These are phyloP conservation scores for Candida ortonii DNA, from an alignment of 805 yeast genomes.

Conservation along the genomic window DNA sequence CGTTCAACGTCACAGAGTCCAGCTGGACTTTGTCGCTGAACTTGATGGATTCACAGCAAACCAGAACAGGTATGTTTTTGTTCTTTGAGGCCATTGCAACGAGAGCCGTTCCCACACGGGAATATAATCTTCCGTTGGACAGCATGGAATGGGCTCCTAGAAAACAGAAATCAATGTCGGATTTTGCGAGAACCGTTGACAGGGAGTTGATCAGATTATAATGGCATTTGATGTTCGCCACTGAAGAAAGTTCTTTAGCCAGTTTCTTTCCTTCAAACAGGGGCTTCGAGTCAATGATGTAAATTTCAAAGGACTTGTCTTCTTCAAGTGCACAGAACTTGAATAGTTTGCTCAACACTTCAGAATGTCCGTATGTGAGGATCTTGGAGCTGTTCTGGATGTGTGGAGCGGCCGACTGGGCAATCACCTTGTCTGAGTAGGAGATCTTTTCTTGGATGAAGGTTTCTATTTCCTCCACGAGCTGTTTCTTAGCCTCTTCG, in stretches of 20 bases:
- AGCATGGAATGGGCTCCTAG: conserved; percentile 97
- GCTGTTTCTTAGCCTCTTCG: conserved; percentile 59
- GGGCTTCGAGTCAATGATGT: conserved; percentile 91
- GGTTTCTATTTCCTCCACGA: conserved; percentile 68
- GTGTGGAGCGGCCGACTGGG: conserved; percentile 74
- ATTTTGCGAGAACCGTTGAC: conserved; percentile 64
- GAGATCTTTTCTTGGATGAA: conserved; percentile 84
- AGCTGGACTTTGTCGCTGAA: conserved; percentile 93
- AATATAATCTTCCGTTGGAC: conserved; percentile 88
- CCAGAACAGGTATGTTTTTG: conserved; percentile 88
- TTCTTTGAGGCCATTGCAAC: conserved; percentile 88
- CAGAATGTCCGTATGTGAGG: conserved; percentile 84
- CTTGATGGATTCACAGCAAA: conserved; percentile 92
- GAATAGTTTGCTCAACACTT: conserved; percentile 74
- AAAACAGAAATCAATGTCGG: conserved; percentile 83
- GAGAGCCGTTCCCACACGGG: conserved; percentile 93
- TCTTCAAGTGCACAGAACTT: conserved; percentile 62
- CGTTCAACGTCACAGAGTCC: conserved; percentile 93
- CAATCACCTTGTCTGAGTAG: conserved; percentile 77
- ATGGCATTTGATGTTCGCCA: conserved; percentile 63
- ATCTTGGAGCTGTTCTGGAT: conserved; percentile 75
- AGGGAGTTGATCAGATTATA: conserved; percentile 79
- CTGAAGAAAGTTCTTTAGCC: conserved; percentile 57
- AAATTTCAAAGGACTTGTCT: conserved; percentile 67
- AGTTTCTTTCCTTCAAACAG: conserved; percentile 86